phyloP scores from a whole-genome alignment of 2,329 filamentous ascomycete genomes.

The Cercospora berteroae region DNA sequence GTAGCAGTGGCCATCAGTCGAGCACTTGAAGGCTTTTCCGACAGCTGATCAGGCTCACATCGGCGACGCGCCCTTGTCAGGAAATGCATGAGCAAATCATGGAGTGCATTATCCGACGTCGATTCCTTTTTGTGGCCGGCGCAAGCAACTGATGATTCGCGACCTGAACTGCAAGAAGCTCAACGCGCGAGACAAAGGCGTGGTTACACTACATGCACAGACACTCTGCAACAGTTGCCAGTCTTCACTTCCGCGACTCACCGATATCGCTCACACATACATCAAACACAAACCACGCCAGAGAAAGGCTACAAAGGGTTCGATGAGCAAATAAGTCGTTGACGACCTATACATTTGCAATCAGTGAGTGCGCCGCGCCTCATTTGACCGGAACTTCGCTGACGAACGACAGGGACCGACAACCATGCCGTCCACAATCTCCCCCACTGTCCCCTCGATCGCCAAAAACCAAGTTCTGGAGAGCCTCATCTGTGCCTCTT shows the following conservation, averaged over 20 bases:
- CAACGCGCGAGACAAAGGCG: background rate
- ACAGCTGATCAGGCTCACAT: background rate
- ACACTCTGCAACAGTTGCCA: background rate
- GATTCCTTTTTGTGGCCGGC: background rate
- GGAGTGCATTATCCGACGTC: background rate
- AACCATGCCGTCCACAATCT: constrained; percentile 14
- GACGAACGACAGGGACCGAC: background rate
- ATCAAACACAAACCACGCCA: background rate
- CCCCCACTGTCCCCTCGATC: constrained; percentile 1
- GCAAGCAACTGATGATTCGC: background rate
- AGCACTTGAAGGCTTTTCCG: constrained; percentile 53
- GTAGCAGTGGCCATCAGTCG: constrained; percentile 64
- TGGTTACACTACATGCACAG: background rate
- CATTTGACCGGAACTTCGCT: background rate
- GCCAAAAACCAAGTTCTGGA: constrained; percentile 14
- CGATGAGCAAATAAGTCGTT: background rate
- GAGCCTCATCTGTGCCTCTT: constrained; percentile 11
- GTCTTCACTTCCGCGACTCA: background rate
- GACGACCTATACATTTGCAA: background rate
- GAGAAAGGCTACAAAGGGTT: background rate
- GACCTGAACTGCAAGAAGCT: background rate
- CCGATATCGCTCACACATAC: background rate
- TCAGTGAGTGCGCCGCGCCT: background rate
- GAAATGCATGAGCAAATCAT: background rate
- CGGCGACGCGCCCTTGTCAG: background rate